phyloP scores from a whole-genome alignment of 768 basidiomycete genomes.

The Mycena venus region DNA sequence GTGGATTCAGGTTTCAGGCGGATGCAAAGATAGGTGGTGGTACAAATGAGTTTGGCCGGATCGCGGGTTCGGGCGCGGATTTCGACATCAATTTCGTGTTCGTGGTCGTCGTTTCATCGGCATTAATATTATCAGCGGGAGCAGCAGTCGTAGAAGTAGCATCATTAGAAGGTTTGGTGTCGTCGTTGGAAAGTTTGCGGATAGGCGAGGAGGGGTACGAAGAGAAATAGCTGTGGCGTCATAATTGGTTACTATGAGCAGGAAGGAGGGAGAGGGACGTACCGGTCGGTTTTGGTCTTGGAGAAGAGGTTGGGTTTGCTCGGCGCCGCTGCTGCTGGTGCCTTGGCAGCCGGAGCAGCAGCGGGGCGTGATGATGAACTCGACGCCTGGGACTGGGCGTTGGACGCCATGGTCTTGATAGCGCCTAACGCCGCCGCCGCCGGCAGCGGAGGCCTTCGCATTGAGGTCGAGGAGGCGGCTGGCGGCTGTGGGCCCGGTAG shows the following conservation, averaged over 20 bases:
- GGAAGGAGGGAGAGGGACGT: slow-evolving; percentile 51
- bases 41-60: slow-evolving; percentile 64
- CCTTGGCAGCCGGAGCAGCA: slow-evolving; percentile 31
- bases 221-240: slow-evolving; percentile 71
- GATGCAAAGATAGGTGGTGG: slow-evolving; percentile 77
- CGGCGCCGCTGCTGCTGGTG: slow-evolving; percentile 26
- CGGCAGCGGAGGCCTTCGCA: slow-evolving; percentile 52
- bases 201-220: slow-evolving; percentile 39
- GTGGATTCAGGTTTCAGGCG: slow-evolving; percentile 64
- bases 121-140: slow-evolving; percentile 35
- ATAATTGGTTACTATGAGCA: slow-evolving; percentile 69
- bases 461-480: slow-evolving; percentile 55
- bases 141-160: slow-evolving; percentile 32
- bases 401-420: slow-evolving; percentile 52
- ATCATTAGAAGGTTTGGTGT: no score
- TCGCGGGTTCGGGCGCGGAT: slow-evolving; percentile 50
- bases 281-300: slow-evolving; percentile 75
- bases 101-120: slow-evolving; percentile 41
- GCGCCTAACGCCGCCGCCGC: slow-evolving; percentile 41
- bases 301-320: slow-evolving; percentile 50
- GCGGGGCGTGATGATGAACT: slow-evolving; percentile 33
- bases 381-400: slow-evolving; percentile 29
- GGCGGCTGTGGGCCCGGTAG: slow-evolving; percentile 52
- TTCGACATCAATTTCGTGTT: no score
- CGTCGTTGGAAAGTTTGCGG: not conserved